Conservation (phyloP, 495 filamentous ascomycete species). For the Lasiosphaeria miniovina region DNA sequence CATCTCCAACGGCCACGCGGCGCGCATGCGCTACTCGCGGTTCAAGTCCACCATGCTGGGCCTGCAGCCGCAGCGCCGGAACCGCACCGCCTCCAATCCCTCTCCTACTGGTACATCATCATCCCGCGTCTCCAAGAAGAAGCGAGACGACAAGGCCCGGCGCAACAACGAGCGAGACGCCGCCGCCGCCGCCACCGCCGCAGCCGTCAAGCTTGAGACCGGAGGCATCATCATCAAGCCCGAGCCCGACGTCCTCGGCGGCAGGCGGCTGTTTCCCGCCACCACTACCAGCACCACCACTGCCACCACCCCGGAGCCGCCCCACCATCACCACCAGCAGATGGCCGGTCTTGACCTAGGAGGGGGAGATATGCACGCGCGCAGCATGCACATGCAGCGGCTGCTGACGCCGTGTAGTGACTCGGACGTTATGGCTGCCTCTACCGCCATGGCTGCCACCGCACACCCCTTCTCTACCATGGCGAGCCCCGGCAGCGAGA, state of each 20-base stretch:
- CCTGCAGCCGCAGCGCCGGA: slow-evolving; percentile 39
- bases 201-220: slow-evolving; percentile 2
- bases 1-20: slow-evolving; percentile 77
- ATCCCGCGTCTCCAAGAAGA: slow-evolving; percentile 41
- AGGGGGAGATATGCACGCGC: slow-evolving; percentile 2
- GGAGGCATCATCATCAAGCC: too few species aligned
- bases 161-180: slow-evolving; percentile 26
- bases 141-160: slow-evolving; percentile 33
- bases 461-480: not conserved
- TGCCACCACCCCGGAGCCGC: not conserved
- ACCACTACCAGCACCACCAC: too few species aligned
- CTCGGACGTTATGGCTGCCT: slow-evolving; percentile 31
- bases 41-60: slow-evolving; percentile 51
- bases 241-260: too few species aligned
- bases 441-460: slow-evolving; percentile 14
- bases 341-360: slow-evolving; percentile 17
- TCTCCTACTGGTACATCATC: not conserved
- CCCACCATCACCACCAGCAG: slow-evolving; percentile 17
- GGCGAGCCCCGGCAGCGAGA: slow-evolving; percentile 27
- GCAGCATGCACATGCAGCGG: slow-evolving; percentile 3
- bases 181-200: slow-evolving; percentile 12
- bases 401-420: slow-evolving; percentile 48
- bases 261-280: too few species aligned
- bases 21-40: slow-evolving; percentile 75
- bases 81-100: slow-evolving; percentile 27